Conservation (phyloP, 441 rosid species). For the Raphanus hybrid region DNA sequence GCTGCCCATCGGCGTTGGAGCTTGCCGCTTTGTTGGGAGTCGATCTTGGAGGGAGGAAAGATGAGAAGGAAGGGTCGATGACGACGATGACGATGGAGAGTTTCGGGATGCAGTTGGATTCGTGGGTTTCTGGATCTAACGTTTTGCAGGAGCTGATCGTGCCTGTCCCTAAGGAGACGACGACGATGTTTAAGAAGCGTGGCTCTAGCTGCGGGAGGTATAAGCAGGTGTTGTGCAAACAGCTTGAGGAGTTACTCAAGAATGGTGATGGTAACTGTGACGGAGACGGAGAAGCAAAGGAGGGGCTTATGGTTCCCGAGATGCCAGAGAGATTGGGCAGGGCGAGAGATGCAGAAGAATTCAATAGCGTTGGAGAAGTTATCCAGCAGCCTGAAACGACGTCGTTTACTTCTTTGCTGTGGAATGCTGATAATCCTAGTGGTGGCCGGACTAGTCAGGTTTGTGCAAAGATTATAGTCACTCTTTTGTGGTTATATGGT, state of each 20-base stretch:
- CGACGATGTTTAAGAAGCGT: slow-evolving; percentile 42
- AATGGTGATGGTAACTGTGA: slow-evolving; percentile 31
- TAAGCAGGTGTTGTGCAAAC: slow-evolving; percentile 62
- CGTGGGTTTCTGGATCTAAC: slow-evolving; percentile 37
- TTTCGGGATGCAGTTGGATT: slow-evolving; percentile 39
- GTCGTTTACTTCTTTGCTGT: slow-evolving; percentile 44
- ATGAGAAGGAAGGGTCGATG: slow-evolving; percentile 17
- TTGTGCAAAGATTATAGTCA: slow-evolving; percentile 11
- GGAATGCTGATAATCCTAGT: slow-evolving; percentile 45
- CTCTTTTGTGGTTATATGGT: neutral
- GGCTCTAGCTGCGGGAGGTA: slow-evolving; percentile 58
- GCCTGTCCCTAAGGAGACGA: slow-evolving; percentile 21
- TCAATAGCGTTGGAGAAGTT: slow-evolving; percentile 15
- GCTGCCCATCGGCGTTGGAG: slow-evolving; percentile 66
- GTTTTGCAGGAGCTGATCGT: slow-evolving; percentile 34
- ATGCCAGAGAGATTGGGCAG: slow-evolving; percentile 41
- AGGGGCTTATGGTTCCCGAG: slow-evolving; percentile 52
- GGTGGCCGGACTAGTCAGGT: slow-evolving; percentile 62
- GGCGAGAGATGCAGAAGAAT: slow-evolving; percentile 36
- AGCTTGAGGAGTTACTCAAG: slow-evolving; percentile 64
- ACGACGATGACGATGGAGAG: slow-evolving; percentile 40
- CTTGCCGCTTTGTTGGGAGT: slow-evolving; percentile 52
- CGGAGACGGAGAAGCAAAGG: slow-evolving; percentile 24
- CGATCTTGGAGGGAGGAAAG: slow-evolving; percentile 51
- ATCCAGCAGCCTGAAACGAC: slow-evolving; percentile 36